Evolutionary conservation across 2,329 filamentous ascomycete species (phyloP), one percentile per base, ranked within the genome.

Genomic region (Exophiala dermatitidis): DNA sequence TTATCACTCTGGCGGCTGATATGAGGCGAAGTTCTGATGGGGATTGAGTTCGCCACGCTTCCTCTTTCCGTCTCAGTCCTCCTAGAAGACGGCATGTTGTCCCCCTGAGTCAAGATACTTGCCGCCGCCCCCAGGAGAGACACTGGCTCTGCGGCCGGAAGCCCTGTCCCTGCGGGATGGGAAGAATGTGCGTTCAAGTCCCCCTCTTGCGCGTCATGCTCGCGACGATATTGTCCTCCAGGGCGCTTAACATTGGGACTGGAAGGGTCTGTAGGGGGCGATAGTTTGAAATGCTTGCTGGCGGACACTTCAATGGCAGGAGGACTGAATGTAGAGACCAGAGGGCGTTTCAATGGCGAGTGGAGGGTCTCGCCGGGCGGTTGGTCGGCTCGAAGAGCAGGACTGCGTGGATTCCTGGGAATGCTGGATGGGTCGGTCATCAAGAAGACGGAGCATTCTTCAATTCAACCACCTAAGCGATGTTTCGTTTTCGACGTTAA

Each of bases 61-160:
- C n/a, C 41, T 42, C 46, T 46, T 5, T 28, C 48, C 12, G 48
- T 26, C 5, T 28, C 38, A 7, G 53, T 31, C 28, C 10, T 48
- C 34, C 41, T 50, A n/a, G 46, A 34, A 37, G 34, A 34, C 10
- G 51, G 40, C 46, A 53, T 46, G n/a, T 47, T 44, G 33, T 46
- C 46, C 19, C 29, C 42, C 37, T 45, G 54, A 46, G 37, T 48
- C 8, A 52, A 34, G 3, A 42, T 38, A 7, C 41, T 54, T 10
- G 52, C 52, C 10, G 57, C 53, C 10, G 46, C 51, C 38, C 48
- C 52, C 8, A 57, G 46, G 9, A 59, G 38, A 6, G 57, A 59
- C 12, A 48, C 44, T 6, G 34, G n/a, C 29, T 45, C 29, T 32
- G 10, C 36, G 9, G 19, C 12, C 19, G 43, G 6, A n/a, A 38